Base-by-base conservation (phyloP, 345 rosid species). In the Salix dunnii region DNA sequence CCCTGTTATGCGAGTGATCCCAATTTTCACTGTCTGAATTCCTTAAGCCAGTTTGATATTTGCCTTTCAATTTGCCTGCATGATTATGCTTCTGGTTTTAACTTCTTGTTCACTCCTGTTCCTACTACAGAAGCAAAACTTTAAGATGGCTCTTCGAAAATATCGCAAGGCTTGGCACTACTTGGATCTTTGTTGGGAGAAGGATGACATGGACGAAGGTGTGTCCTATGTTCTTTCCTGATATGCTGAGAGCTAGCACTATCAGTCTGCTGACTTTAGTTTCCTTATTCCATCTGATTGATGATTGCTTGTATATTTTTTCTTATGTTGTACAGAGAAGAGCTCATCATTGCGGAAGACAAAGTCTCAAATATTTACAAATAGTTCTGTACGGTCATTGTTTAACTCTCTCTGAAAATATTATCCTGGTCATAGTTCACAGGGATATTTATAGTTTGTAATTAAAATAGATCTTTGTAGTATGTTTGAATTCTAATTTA, bases 171-270 rank as follows among this genome's bases (percentile, higher is more conserved):
- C 92, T 78, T 76, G 92, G 74, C 91, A 89, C 14, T 92, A 90
- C 76, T 81, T 94, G 77, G 97, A 94, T 85, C 81, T 90, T 76
- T 90, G 96, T 87, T 94, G 97, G 98, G 97, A 92, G 91, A 89
- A 94, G 77, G 95, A 92, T 1, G 97, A 88, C 71, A 94, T 92
- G 64, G 93, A 94, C 67, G 91, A 90, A 88, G 97, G 98, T 90
- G 5, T 17, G 25, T 35, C 72, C 42, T 55, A n/a, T 66, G 18
- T 31, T 71, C 62, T 30, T 9, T 30, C 21, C 16, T 23, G 30
- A 25, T 43, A 21, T 43, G 31, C 20, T 49, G 42, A 49, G 36
- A n/a, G 18, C 69, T 20, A 30, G 43, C 62, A 33, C 25, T 30
- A 11, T 66, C 23, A 36, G 5, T 66, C 43, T 66, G 16, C 69